Conservation (phyloP, 495 filamentous ascomycete species). For the Penicillium soppii region DNA sequence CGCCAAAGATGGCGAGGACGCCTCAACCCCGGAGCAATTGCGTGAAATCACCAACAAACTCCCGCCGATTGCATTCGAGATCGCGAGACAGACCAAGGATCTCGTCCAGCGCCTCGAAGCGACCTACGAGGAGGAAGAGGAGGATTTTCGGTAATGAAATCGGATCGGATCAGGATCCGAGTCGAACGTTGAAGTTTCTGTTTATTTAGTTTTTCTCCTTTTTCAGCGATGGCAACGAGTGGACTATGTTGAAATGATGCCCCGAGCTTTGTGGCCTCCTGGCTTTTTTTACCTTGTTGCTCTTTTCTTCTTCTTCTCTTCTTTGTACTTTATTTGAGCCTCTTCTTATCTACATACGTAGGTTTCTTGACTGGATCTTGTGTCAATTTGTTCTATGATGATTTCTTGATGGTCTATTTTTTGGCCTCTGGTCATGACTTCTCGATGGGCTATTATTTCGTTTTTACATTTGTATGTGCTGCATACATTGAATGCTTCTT, state of each 20-base stretch:
- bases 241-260: conserved; percentile 44
- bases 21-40: conserved; percentile 52
- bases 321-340: conserved; percentile 4
- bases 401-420: too few species aligned
- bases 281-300: conserved; percentile 6
- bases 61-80: conserved; percentile 83
- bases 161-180: too few species aligned
- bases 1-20: conserved; percentile 61
- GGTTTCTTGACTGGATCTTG: conserved; percentile 1
- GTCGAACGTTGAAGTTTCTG: neutral
- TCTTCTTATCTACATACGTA: neutral
- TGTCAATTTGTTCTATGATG: neutral
- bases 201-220: conserved; percentile 11
- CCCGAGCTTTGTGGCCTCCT: conserved; percentile 35
- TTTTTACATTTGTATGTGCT: neutral
- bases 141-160: conserved; percentile 46
- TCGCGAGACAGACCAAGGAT: conserved; percentile 80
- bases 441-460: neutral
- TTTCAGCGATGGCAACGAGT: conserved; percentile 40
- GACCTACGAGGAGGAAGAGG: conserved; percentile 36
- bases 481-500: neutral
- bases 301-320: conserved; percentile 3
- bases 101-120: conserved; percentile 51
- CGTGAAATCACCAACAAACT: conserved; percentile 68
- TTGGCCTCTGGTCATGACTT: neutral